Evolutionary conservation across 2,329 filamentous ascomycete species (phyloP), one percentile per base, ranked within the genome.

Genomic region (Paraphoma chrysanthemicola): DNA sequence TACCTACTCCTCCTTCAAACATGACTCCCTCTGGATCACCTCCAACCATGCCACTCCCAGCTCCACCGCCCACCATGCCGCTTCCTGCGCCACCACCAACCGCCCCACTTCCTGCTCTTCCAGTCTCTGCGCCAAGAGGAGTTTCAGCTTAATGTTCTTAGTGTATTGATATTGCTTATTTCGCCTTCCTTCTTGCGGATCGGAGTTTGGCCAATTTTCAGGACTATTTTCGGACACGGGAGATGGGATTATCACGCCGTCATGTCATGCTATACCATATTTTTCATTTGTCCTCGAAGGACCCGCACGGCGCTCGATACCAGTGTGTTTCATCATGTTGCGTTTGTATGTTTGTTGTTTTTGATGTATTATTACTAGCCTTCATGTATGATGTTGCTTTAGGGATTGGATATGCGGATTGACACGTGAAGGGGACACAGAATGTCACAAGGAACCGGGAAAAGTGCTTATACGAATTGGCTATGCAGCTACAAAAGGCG

Each of bases 71-170:
- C 28, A 55, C 16, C 18, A 57, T 52, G 16, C 30, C 57, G 33
- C 80, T 80, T 6, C 80, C 80, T 3, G 78, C 77, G 6, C 80
- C 80, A 3, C 80, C 80, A 16, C 80, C 80, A 51, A 74, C 68
- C 14, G 77, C 78, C 62, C 79, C 80, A 16, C 62, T 82, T 18
- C 80, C 80, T 14, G 57, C 70, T 12, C 73, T 74, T 38, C 77
- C 77, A 6, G 33, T 14, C 14, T 36, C 33, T 42, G 57, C 56
- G 9, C 54, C 51, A 17, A 54, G 16, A 42, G 39, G n/a, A 53
- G 43, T 53, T 47, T 47, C 43, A n/a, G 9, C 30, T 31, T 47
- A 17, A 33, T 36, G 29, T 9, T 47, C 30, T 10, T 49, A 36
- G 38, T 42, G 36, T 46, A 44, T 45, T 39, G 29, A 31, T 51